Evolutionary conservation across 2,329 filamentous ascomycete species (phyloP), one percentile per base, ranked within the genome.

Genomic region (Colletotrichum eremochloae): DNA sequence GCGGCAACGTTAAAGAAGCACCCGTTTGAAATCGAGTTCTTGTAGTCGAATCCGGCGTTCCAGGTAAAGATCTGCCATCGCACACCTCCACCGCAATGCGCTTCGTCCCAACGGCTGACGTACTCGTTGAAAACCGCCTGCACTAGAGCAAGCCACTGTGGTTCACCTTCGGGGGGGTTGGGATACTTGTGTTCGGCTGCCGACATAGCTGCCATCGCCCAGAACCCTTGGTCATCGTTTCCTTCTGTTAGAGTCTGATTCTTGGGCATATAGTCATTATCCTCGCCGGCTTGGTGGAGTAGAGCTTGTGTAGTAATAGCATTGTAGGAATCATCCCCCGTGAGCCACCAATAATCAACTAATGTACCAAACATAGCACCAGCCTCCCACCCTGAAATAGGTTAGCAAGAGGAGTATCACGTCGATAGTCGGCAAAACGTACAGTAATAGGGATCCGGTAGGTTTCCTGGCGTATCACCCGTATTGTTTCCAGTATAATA

Each of bases 61-160:
- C 91, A 93, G 20, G 89, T 86, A 83, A 92, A 95, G 74, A 97
- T 93, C 83, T 97, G 94, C 95, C 95, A 97, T 74, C 92, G 90
- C 75, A 97, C 82, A 11, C 94, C 94, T 58, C 94, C 94, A 55
- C 83, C 85, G 80, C 94, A 97, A 2, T 85, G 85, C 0, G 82
- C 77, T 1, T 82, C 83, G 76, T 96, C 91, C 92, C 93, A 96
- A 36, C 94, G 88, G n/a, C 82, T 81, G 2, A 89, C 89, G 78
- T 94, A 94, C 63, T 92, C 91, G 83, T 96, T 94, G 81, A 96
- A 97, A 2, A 94, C 92, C 11, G 92, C 92, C 79, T 95, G 92
- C 0, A 89, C 91, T 58, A 96, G 86, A 7, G 91, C 90, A 20
- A 96, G 86, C 93, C 93, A 97, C 73, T 92, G 90, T 0, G 92